phyloP scores from a whole-genome alignment of 2,329 filamentous ascomycete genomes.

The Botrytis tulipae region DNA sequence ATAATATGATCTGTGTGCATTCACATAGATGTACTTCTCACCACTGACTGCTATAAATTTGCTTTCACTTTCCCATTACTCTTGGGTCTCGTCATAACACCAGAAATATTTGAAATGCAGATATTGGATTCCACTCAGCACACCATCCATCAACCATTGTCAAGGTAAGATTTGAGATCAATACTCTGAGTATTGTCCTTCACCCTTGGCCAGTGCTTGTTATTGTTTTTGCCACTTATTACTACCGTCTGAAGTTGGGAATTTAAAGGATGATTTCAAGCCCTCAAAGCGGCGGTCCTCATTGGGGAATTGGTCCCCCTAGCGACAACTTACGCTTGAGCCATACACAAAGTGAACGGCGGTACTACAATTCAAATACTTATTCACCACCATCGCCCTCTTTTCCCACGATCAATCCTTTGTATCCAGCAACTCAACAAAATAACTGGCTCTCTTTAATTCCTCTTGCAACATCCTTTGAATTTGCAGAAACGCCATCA shows the following conservation, averaged over 20 bases:
- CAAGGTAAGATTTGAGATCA: neutral
- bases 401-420: neutral
- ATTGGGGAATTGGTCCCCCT: neutral
- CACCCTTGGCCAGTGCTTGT: neutral
- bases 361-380: neutral
- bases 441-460: neutral
- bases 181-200: neutral
- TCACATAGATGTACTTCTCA: neutral
- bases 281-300: neutral
- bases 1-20: neutral
- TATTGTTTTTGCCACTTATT: neutral
- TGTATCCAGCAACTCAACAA: neutral
- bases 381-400: neutral
- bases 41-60: neutral
- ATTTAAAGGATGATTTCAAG: neutral
- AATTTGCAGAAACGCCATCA: neutral
- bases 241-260: neutral
- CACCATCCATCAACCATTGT: neutral
- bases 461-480: neutral
- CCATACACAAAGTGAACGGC: neutral
- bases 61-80: neutral
- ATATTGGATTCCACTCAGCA: neutral
- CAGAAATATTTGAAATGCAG: neutral
- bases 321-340: conserved; percentile 2
- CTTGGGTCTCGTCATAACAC: neutral